Evolutionary conservation across 2,329 filamentous ascomycete genomes (phyloP), one percentile per base, ranked within the genome.

Genomic region (Colletotrichum magnum): DNA sequence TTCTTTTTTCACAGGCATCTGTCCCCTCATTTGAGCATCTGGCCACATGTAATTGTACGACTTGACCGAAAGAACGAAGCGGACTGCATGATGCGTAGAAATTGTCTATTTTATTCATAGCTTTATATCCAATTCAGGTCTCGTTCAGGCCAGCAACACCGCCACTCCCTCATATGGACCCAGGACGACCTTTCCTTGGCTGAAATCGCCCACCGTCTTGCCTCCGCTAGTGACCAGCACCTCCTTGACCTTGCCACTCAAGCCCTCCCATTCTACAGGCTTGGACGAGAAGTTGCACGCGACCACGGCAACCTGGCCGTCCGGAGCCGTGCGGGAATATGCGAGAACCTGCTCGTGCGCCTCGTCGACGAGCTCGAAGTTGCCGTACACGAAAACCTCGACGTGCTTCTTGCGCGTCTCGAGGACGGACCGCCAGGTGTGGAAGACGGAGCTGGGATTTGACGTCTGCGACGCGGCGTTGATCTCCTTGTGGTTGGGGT

Each of bases 351-450:
- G 73, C 10, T 81, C 75, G 66, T 82, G 75, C 2, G 70, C 62
- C 64, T 81, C 77, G 65, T 83, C 80, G 13, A 80, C 75, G 36
- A 82, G 76, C n/a, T 74, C 74, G 63, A 82, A 84, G 62, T 88
- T 82, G 0, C 92, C 92, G 73, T 93, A 93, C 4, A 93, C 87
- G 67, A 94, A 89, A 1, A 92, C 76, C 69, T 92, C 87, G 52
- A 84, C 84, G 74, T 88, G 82, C 53, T 85, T 77, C 75, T 92
- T 92, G 70, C 92, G 86, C 59, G 90, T 75, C 28, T 79, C 75
- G n/a, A 93, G 81, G 62, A 91, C 84, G 0, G 79, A 78, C 50
- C 86, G 85, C 85, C 91, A 94, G 77, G 89, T 92, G 68, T 83
- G 79, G 75, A 90, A 88, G 21, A 90, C 84, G 7, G 87, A 90